Percentiles rank a stretch among this genome's conserved stretches.
phyloP scores from a whole-genome alignment of 768 basidiomycete species.

The Tulasnella sp. region DNA sequence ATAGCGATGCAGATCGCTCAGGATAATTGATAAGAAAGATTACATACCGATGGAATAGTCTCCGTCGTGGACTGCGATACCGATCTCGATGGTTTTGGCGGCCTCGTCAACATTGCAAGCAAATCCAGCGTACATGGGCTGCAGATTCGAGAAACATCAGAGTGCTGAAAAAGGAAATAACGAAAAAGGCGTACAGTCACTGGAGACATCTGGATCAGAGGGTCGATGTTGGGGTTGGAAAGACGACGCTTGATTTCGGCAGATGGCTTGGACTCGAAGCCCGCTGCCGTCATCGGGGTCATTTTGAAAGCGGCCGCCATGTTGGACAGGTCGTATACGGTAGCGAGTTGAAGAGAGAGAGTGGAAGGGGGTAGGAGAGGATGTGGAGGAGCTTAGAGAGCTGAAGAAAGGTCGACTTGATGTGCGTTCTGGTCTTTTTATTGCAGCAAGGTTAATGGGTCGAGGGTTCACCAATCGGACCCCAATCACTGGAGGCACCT shows the following conservation, averaged over 20 bases:
- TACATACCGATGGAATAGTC: conserved; percentile 63
- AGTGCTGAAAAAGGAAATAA: not conserved
- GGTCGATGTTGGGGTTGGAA: conserved; percentile 26
- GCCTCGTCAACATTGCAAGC: conserved; percentile 60
- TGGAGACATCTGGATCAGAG: conserved; percentile 12
- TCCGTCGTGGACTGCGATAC: conserved; percentile 77
- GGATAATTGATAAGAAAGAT: conserved; percentile 1
- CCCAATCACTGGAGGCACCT: conserved; percentile 6
- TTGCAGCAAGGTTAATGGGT: conserved; percentile 6
- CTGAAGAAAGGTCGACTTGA: not conserved
- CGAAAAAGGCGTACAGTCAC: not conserved
- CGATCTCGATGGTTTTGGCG: conserved; percentile 61
- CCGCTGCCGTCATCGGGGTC: conserved; percentile 24
- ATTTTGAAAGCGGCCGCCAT: conserved; percentile 17
- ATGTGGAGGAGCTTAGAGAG: conserved; percentile 3
- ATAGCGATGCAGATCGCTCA: not conserved
- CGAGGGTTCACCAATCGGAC: conserved; percentile 17
- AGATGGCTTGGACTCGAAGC: conserved; percentile 29
- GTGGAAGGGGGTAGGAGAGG: not conserved
- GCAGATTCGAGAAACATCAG: conserved; percentile 15
- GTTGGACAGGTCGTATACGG: not conserved
- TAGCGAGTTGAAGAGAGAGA: not conserved
- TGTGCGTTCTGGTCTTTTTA: conserved; percentile 5
- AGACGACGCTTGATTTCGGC: conserved; percentile 30
- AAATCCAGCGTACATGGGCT: conserved; percentile 89